Conservation (phyloP, 768 basidiomycete genomes). For the Chalciporus sphaerocephalus region DNA sequence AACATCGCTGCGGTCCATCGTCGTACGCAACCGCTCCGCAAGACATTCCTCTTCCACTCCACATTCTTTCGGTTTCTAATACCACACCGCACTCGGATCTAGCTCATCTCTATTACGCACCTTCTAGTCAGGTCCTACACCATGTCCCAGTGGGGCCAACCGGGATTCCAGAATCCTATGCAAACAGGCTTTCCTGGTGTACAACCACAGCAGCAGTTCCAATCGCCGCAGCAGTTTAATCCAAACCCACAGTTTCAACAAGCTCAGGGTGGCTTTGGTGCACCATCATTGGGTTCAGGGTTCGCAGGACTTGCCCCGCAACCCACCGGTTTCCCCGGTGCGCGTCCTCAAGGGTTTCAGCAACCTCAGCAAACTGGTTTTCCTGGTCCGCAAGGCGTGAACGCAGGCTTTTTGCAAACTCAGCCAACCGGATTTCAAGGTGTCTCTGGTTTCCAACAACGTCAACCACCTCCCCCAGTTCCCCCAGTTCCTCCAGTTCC, state of each 20-base stretch:
- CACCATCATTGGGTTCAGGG: conserved; percentile 30
- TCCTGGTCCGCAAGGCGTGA: conserved; percentile 31
- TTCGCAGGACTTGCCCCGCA: conserved; percentile 51
- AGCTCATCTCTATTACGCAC: neutral
- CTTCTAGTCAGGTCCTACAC: conserved; percentile 12
- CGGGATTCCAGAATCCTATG: conserved; percentile 67
- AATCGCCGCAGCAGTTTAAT: conserved; percentile 32
- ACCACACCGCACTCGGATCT: neutral
- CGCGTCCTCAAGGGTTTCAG: conserved; percentile 38
- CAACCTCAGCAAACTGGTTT: conserved; percentile 45
- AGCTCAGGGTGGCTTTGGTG: conserved; percentile 32
- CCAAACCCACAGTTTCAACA: conserved; percentile 39
- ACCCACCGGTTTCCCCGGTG: conserved; percentile 50
- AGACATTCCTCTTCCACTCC: neutral
- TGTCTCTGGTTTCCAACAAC: conserved; percentile 31
- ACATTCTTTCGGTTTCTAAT: neutral
- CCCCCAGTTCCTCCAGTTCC: conserved; percentile 35
- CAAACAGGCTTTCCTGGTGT: conserved; percentile 60
- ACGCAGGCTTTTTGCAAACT: conserved; percentile 38
- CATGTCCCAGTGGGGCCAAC: conserved; percentile 80
- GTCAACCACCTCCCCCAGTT: conserved; percentile 50
- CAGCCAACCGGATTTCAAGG: conserved; percentile 50
- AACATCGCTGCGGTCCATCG: neutral
- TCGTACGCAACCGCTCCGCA: conserved; percentile 1
- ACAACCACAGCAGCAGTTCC: conserved; percentile 46